Evolutionary conservation across 140 eudicot species (phyloP).

Genomic region (Erigeron philadelphicus): DNA sequence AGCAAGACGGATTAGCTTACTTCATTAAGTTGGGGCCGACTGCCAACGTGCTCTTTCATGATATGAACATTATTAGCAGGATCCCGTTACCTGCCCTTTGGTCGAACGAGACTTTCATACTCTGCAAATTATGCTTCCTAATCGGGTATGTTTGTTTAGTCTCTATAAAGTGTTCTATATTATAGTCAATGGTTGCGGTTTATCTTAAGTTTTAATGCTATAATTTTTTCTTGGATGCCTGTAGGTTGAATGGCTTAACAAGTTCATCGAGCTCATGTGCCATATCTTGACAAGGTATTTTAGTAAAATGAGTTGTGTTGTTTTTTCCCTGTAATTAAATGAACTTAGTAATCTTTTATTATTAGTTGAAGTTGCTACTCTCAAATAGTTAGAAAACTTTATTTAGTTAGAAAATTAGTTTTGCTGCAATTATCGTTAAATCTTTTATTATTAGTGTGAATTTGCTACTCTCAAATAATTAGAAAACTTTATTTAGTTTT

Average conservation of each 20-base stretch:
- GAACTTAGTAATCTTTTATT: neutral
- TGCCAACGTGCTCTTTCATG: neutral
- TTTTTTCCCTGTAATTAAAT: neutral
- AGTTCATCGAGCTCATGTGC: slow-evolving; percentile 81
- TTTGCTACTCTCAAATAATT: no score
- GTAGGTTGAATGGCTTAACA: slow-evolving; percentile 98
- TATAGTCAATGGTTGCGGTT: neutral
- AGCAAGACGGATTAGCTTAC: neutral
- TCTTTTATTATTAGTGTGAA: no score
- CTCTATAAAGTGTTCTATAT: neutral
- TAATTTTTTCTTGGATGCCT: slow-evolving; percentile 21
- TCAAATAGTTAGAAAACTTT: no score
- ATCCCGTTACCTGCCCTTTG: slow-evolving; percentile 75
- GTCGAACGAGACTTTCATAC: slow-evolving; percentile 72
- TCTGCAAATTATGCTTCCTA: slow-evolving; percentile 77
- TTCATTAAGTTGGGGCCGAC: neutral
- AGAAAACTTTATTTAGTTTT: no score
- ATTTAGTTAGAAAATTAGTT: no score
- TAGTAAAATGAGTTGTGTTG: neutral
- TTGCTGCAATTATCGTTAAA: no score
- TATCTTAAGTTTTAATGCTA: neutral
- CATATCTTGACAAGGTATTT: slow-evolving; percentile 88
- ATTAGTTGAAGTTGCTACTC: no score
- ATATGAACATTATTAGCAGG: slow-evolving; percentile 42
- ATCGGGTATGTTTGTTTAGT: slow-evolving; percentile 57